Conservation (phyloP, 345 rosid species). For the Citropsis articulata region DNA sequence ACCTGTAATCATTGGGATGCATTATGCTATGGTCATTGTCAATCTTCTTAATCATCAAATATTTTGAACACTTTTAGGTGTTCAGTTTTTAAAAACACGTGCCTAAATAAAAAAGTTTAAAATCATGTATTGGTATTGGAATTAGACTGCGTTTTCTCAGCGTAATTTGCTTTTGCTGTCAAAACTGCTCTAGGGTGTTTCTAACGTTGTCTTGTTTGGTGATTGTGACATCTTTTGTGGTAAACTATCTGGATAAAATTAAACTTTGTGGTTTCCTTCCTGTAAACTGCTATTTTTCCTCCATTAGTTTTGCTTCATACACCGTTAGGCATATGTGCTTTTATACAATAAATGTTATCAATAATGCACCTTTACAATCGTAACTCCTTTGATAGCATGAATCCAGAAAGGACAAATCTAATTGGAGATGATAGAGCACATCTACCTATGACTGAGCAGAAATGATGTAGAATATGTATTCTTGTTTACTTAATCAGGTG, state of each 20-base stretch:
- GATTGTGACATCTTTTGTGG: background rate
- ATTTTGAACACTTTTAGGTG: background rate
- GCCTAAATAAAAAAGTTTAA: background rate
- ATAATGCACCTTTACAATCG: background rate
- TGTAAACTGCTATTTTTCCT: background rate
- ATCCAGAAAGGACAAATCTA: background rate
- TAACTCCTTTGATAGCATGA: slow-evolving; percentile 3
- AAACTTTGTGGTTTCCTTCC: background rate
- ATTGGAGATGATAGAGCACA: background rate
- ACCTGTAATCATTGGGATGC: slow-evolving; percentile 9
- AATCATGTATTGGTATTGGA: background rate
- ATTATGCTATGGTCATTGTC: slow-evolving; percentile 6
- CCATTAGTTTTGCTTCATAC: background rate
- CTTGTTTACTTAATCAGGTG: background rate
- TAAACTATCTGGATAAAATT: background rate
- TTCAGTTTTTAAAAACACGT: background rate
- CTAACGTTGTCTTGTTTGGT: slow-evolving; percentile 1
- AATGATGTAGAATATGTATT: background rate
- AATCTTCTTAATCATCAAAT: background rate
- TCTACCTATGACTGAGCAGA: background rate
- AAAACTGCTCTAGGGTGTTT: background rate
- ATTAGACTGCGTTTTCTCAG: background rate
- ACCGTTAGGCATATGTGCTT: background rate
- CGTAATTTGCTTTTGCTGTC: background rate
- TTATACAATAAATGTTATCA: background rate